Evolutionary conservation across 371 early-diverging fungal genomes (phyloP), one percentile per base, ranked within the genome.

Genomic region (Gilbertella persicaria): DNA sequence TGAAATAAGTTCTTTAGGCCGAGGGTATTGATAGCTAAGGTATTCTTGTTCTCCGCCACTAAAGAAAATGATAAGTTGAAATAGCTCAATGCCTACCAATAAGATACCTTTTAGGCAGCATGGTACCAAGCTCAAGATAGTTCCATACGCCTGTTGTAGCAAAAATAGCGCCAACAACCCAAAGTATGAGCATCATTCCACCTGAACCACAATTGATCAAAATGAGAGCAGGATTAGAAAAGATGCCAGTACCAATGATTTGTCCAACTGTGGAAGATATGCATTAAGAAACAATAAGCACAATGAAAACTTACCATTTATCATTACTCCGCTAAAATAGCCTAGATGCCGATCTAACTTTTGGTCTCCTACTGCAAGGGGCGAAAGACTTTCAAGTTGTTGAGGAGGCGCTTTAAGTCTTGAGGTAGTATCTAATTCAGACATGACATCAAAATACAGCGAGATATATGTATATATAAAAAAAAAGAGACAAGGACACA

Each of bases 171-270:
- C 69, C 69, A 12, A 66, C 35, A 4, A 53, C 26, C 69, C 69
- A 69, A 3, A 69, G 19, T 1, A 69, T 33, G 4, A 69, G 26
- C 58, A 67, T 61, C 69, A 69, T 69, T 8, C 66, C 69, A n/a
- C 69, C 69, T 0, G 69, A 69, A 4, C 69, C 69, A 37, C 64
- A 52, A 16, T 62, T 53, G 16, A 42, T 26, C n/a, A 66, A 16
- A 1, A 69, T 57, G 20, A 55, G 45, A 5, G 69, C 23, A 24
- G 69, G 62, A n/a, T 59, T 63, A 10, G 69, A 66, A 41, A 69
- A 69, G n/a, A 69, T 66, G 25, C 69, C 69, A 25, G 67, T 66
- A 9, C 69, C 69, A 60, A 69, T 60, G 3, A 58, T 66, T 40
- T 50, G 45, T 3, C 64, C 60, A 24, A 64, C 64, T 64, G 20